Evolutionary conservation across 495 filamentous ascomycete genomes (phyloP), one percentile per base, ranked within the genome.

Genomic region (Acidomyces sp.): DNA sequence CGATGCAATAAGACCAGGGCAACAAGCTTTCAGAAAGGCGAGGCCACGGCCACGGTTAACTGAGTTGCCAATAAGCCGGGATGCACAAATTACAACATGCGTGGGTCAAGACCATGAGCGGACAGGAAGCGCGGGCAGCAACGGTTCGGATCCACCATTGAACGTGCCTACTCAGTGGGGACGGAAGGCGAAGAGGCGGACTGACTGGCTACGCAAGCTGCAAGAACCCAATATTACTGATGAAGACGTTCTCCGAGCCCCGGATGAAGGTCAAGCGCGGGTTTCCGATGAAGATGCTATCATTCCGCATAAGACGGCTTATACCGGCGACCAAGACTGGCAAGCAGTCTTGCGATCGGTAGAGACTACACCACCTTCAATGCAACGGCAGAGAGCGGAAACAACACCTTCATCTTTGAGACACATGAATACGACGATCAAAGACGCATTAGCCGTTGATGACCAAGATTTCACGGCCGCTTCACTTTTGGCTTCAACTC

Each of bases 401-500:
- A 33, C 40, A 9, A 22, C 47, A 23, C 33, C 42, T 1, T 31
- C 32, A 3, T 47, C 43, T 1, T 34, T 52, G 38, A 21, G 38
- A 24, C 41, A 51, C 35, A 45, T 51, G 41, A 40, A 43, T 35
- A 37, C 16, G 3, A 52, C 43, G 1, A 2, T 52, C 7, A 25
- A 17, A 10, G 18, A 35, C 6, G n/a, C 33, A 21, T 4, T 28
- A 3, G 32, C 26, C 17, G 19, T 17, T 5, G 48, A 47, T 1
- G 38, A 47, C 12, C 19, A 69, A 4, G 77, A 82, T 26, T 78
- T 84, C 43, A 79, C 77, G n/a, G 70, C 66, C 19, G 64, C 62
- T 16, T 75, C 75, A 32, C 41, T 80, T 22, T 70, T 79, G 34
- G 50, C 76, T 6, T 80, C 77, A 10, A 80, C 75, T 27, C 77